These are phyloP conservation scores for Fagus sylvatica DNA, from an alignment of 306 rosid species.

Conservation along the genomic window DNA sequence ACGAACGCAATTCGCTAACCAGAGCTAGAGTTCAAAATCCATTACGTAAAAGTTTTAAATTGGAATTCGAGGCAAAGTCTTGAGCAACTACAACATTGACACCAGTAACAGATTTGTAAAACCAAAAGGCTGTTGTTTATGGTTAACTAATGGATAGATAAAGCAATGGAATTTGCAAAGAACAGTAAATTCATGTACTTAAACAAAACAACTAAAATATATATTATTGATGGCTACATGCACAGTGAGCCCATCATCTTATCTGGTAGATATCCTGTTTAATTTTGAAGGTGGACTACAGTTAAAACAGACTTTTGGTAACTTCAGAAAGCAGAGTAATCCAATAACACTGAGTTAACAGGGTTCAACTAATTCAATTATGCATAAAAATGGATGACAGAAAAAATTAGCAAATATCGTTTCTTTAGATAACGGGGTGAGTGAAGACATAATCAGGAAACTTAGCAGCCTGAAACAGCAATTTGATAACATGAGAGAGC, in stretches of 20 bases:
- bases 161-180: background rate
- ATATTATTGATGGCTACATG: background rate
- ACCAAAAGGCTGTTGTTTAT: background rate
- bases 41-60: background rate
- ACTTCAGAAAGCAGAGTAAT: slow-evolving; percentile 1
- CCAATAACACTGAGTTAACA: background rate
- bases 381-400: background rate
- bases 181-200: background rate
- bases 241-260: background rate
- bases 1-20: background rate
- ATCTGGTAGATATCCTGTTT: background rate
- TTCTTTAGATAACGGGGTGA: background rate
- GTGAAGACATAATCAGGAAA: too few relatives aligned
- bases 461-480: background rate
- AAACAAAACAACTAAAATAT: background rate
- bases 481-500: background rate
- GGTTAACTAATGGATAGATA: background rate
- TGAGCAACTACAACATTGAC: background rate
- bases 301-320: background rate
- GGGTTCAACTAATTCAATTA: background rate
- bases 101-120: background rate
- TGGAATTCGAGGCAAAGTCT: background rate
- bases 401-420: background rate
- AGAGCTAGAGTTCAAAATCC: background rate
- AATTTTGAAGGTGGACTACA: background rate